These are phyloP conservation scores for Ceratocystiopsis sp. DNA, from an alignment of 2,329 filamentous ascomycete genomes.

Conservation along the genomic window DNA sequence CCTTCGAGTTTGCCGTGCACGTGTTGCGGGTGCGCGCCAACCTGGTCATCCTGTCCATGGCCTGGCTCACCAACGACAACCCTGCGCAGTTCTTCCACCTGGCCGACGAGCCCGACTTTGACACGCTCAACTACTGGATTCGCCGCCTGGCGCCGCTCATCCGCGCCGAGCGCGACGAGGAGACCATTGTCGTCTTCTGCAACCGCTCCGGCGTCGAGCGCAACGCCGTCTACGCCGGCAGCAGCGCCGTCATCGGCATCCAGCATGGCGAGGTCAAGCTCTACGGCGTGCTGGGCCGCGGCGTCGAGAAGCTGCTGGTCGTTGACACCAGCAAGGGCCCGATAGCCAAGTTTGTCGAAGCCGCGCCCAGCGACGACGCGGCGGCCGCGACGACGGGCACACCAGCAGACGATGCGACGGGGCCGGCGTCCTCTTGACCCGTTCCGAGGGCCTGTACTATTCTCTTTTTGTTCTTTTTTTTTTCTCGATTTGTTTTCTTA, in stretches of 20 bases:
- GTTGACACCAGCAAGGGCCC: conserved; percentile 40
- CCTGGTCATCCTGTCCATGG: conserved; percentile 57
- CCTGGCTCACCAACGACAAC: conserved; percentile 51
- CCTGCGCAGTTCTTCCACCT: conserved; percentile 25
- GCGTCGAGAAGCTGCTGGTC: conserved; percentile 48
- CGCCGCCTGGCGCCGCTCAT: conserved; percentile 51
- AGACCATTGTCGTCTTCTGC: conserved; percentile 52
- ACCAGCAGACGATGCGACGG: too few relatives aligned
- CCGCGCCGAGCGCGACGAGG: conserved; percentile 29
- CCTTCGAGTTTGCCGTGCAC: conserved; percentile 37
- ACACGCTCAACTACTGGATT: conserved; percentile 62
- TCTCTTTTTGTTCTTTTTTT: too few relatives aligned
- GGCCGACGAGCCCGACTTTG: conserved; percentile 48
- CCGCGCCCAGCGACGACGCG: too few relatives aligned
- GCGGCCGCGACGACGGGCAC: too few relatives aligned
- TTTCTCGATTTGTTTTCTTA: too few relatives aligned
- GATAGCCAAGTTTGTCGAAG: conserved; percentile 25
- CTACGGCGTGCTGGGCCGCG: conserved; percentile 55
- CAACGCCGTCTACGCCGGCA: conserved; percentile 53
- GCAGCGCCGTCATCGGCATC: conserved; percentile 53
- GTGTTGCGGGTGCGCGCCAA: conserved; percentile 38
- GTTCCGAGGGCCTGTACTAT: too few relatives aligned
- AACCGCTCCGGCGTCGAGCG: conserved; percentile 55
- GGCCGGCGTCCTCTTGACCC: too few relatives aligned
- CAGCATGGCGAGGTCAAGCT: conserved; percentile 46